A percentile compares a stretch with the other conserved stretches of the same genome.
These are phyloP conservation scores for Globisporangium yorkense DNA, from an alignment of 352 stramenopile species.

Conservation along the genomic window DNA sequence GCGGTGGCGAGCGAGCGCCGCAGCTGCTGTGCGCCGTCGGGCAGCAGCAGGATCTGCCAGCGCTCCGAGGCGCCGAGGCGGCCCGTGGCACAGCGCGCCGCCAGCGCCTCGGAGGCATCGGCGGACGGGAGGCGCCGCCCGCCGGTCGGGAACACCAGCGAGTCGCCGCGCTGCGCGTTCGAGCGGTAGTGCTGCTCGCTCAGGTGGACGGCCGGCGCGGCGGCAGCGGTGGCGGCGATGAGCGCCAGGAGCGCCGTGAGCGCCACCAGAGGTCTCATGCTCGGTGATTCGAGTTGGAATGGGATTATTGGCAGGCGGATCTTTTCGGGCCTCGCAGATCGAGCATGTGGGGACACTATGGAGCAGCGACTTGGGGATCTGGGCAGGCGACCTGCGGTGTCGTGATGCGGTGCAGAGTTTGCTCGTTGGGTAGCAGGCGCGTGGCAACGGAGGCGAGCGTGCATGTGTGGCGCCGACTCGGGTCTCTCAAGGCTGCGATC, in stretches of 20 bases:
- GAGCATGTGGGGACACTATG: no score
- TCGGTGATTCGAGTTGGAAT: no score
- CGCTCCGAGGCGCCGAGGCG: constrained; percentile 6
- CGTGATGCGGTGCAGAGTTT: no score
- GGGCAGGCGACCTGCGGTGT: no score
- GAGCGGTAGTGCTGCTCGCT: constrained; percentile 9
- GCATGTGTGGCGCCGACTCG: no score
- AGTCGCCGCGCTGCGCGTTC: constrained; percentile 4
- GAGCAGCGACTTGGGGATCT: no score
- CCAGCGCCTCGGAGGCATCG: neutral
- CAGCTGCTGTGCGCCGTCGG: constrained; percentile 1
- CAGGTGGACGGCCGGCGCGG: neutral
- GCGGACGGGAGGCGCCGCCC: neutral
- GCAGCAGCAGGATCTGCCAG: constrained; percentile 7
- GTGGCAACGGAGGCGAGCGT: no score
- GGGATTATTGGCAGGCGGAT: no score
- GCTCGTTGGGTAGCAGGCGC: no score
- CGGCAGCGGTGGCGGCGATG: neutral
- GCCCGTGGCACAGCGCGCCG: constrained; percentile 2
- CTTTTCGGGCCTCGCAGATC: no score
- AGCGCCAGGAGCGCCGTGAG: neutral
- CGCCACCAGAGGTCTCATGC: no score
- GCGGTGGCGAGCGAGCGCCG: constrained; percentile 3
- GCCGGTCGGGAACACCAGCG: neutral
- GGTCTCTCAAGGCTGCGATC: no score